Percentiles rank a stretch among this genome's conserved stretches.
These are phyloP conservation scores for Benincasa hispida DNA, from an alignment of 306 rosid species.

Conservation along the genomic window DNA sequence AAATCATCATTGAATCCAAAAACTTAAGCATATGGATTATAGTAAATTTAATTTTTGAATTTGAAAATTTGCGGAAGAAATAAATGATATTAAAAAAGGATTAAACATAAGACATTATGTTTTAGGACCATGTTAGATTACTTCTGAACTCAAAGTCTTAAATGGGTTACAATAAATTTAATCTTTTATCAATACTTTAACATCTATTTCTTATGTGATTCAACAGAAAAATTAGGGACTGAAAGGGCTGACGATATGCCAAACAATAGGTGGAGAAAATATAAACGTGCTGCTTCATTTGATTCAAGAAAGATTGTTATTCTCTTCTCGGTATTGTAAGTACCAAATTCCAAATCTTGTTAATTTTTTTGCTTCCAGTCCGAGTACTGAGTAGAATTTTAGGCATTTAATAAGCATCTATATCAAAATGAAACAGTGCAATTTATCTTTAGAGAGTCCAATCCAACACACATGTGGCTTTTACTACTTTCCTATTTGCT, in stretches of 20 bases:
- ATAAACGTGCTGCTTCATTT: slow-evolving; percentile 63
- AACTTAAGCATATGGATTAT: too few species aligned
- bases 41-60: too few species aligned
- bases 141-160: too few species aligned
- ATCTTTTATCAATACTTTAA: background rate
- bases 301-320: slow-evolving; percentile 82
- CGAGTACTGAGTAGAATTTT: background rate
- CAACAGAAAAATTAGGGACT: slow-evolving; percentile 47
- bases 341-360: slow-evolving; percentile 6
- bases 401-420: background rate
- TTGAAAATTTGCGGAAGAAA: too few species aligned
- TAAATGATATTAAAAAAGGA: too few species aligned
- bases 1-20: too few species aligned
- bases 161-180: too few species aligned
- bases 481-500: background rate
- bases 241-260: slow-evolving; percentile 66
- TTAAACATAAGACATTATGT: too few species aligned
- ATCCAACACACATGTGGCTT: background rate
- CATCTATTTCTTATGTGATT: background rate
- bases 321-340: slow-evolving; percentile 85
- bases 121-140: too few species aligned
- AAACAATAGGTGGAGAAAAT: slow-evolving; percentile 68
- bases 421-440: background rate
- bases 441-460: background rate
- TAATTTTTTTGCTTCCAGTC: too few species aligned